These are phyloP conservation scores for Trametes pubescens DNA, from an alignment of 1,284 basidiomycete genomes.

Conservation along the genomic window DNA sequence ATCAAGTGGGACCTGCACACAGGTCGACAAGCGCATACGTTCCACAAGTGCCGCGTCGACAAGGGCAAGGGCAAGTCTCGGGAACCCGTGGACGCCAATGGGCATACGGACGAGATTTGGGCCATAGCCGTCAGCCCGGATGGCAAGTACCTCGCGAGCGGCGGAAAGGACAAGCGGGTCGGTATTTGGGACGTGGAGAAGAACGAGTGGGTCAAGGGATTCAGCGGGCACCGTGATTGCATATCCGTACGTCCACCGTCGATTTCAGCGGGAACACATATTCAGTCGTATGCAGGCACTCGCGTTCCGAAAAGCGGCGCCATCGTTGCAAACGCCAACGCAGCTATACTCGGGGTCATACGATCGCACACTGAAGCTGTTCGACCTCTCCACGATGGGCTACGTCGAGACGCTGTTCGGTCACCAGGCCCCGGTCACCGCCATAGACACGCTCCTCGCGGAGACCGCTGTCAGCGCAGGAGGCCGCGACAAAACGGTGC, in stretches of 20 bases:
- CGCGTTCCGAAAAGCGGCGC: conserved; percentile 84
- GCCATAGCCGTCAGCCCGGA: conserved; percentile 87
- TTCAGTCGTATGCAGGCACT: conserved; percentile 58
- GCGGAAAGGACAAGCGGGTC: conserved; percentile 83
- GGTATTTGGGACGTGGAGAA: conserved; percentile 86
- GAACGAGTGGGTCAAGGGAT: conserved; percentile 78
- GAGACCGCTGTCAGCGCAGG: conserved; percentile 92
- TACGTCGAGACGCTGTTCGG: conserved; percentile 98
- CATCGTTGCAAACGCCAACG: conserved; percentile 43
- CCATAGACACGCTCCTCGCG: conserved; percentile 81
- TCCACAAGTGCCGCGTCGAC: conserved; percentile 63
- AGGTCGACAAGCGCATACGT: conserved; percentile 64
- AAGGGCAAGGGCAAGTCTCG: conserved; percentile 68
- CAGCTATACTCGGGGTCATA: conserved; percentile 91
- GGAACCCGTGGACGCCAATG: conserved; percentile 59
- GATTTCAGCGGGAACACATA: conserved; percentile 4
- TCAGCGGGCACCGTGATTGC: conserved; percentile 87
- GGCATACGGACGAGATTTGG: conserved; percentile 90
- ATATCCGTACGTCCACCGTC: conserved; percentile 71
- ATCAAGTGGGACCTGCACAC: conserved; percentile 80
- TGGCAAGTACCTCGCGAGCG: conserved; percentile 87
- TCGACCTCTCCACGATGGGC: conserved; percentile 84
- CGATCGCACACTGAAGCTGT: conserved; percentile 93
- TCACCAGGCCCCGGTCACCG: conserved; percentile 90
- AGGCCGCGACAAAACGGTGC: conserved; percentile 88